These are phyloP conservation scores for Canariomyces notabilis DNA, from an alignment of 2,329 filamentous ascomycete genomes.

Conservation along the genomic window DNA sequence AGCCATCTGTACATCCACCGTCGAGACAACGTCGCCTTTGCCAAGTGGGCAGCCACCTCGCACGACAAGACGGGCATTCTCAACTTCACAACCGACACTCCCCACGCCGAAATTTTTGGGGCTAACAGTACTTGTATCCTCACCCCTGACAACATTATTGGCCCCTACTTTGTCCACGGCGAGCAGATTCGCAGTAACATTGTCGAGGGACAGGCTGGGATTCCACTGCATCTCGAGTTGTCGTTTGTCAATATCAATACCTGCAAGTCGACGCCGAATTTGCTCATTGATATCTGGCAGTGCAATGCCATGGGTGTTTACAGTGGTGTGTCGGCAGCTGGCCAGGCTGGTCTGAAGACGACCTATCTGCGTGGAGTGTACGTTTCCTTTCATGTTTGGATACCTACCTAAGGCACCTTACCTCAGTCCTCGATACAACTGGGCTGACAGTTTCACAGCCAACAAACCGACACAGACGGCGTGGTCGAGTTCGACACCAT, in stretches of 20 bases:
- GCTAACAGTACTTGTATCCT: constrained; percentile 41
- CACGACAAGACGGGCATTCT: neutral
- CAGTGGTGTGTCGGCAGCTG: constrained; percentile 30
- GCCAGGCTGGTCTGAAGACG: constrained; percentile 33
- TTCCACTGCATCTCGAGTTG: constrained; percentile 39
- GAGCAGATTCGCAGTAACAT: constrained; percentile 39
- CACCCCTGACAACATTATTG: constrained; percentile 38
- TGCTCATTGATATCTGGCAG: constrained; percentile 42
- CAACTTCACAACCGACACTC: neutral
- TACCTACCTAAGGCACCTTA: too few relatives aligned
- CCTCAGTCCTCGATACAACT: too few relatives aligned
- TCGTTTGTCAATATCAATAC: constrained; percentile 43
- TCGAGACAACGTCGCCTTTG: neutral
- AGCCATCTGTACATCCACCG: neutral
- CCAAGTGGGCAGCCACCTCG: neutral
- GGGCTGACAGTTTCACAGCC: too few relatives aligned
- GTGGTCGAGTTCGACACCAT: constrained; percentile 45
- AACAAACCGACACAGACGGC: constrained; percentile 41
- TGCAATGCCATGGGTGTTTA: constrained; percentile 44
- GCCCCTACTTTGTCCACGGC: constrained; percentile 41
- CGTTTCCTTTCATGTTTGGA: too few relatives aligned
- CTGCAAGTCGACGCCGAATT: constrained; percentile 35
- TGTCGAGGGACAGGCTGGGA: constrained; percentile 35
- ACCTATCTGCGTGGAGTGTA: constrained; percentile 46
- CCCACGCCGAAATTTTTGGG: constrained; percentile 28